Base-by-base conservation (phyloP, 2,329 filamentous ascomycete species). In the Fusarium pininemorale region DNA sequence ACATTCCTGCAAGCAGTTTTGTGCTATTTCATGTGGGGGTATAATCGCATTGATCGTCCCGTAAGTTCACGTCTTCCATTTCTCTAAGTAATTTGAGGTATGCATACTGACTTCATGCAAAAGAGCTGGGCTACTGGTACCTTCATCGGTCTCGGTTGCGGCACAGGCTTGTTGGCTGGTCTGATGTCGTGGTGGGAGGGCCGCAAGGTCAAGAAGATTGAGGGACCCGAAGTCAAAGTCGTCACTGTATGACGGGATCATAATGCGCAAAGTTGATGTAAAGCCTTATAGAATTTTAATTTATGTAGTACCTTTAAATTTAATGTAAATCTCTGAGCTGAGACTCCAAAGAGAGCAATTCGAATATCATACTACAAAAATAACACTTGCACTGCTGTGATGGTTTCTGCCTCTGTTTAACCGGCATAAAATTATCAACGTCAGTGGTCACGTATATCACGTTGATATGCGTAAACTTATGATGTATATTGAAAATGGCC, bases 101-200 rank as follows among this genome's bases (percentile, higher is more conserved):
- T 2, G 2, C 24, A 2, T 51, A 8, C 48, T 51, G n/a, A 51
- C 16, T 24, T 20, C 0, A 24, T 51, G 8, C 5, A 14, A 35
- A 20, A 59, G 56, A 38, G 56, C 24, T 59, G 56, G 56, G 56
- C 56, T 32, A 59, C 56, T 30, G 56, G 56, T 16, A 59, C 56
- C 8, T 59, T 59, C 22, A 59, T 59, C 26, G 56, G 20, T 2
- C 56, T 59, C 0, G 56, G 56, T 5, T 59, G 56, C 12, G 56
- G 56, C 5, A 59, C 56, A 14, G 56, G 56, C 2, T 16, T 59
- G 12, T 13, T 59, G 22, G 22, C 56, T 51, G 56, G 56, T 22
- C n/a, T 59, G 7, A 59, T 59, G 56, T 59, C 56, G 7, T 59
- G 56, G 56, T 59, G 56, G 56, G 56, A 59, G 28, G 56, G 56